Conservation (phyloP, 805 yeast genomes). For the Diddensiella transvaalensis region DNA sequence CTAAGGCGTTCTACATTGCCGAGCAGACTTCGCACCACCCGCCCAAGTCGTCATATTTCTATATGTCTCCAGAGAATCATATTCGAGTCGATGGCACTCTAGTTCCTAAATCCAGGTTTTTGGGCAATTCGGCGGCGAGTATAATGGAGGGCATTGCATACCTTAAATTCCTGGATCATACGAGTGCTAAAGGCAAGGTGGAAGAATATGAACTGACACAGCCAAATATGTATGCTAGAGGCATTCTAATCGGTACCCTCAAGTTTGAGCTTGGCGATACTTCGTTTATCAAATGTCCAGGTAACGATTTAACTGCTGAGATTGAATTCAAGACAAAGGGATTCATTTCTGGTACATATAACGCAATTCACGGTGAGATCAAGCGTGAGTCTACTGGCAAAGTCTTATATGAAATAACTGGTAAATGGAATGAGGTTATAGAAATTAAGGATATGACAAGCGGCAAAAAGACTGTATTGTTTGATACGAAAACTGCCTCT, state of each 20-base stretch:
- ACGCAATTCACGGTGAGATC: slow-evolving; percentile 76
- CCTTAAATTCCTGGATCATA: slow-evolving; percentile 60
- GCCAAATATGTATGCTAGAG: slow-evolving; percentile 94
- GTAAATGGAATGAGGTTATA: slow-evolving; percentile 92
- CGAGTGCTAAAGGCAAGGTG: slow-evolving; percentile 41
- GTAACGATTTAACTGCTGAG: slow-evolving; percentile 60
- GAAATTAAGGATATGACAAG: slow-evolving; percentile 54
- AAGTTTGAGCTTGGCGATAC: slow-evolving; percentile 92
- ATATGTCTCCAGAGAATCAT: slow-evolving; percentile 71
- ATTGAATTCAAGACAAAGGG: slow-evolving; percentile 96
- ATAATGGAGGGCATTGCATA: slow-evolving; percentile 90
- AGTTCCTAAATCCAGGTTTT: slow-evolving; percentile 79
- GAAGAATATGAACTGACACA: slow-evolving; percentile 85
- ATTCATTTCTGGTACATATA: slow-evolving; percentile 86
- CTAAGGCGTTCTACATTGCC: slow-evolving; percentile 75
- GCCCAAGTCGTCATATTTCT: slow-evolving; percentile 94
- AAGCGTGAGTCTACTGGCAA: slow-evolving; percentile 50
- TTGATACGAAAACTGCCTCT: slow-evolving; percentile 55
- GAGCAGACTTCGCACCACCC: slow-evolving; percentile 99
- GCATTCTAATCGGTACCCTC: slow-evolving; percentile 85
- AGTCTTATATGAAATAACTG: slow-evolving; percentile 61
- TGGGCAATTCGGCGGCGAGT: slow-evolving; percentile 96
- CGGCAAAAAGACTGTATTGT: slow-evolving; percentile 47
- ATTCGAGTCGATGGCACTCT: slow-evolving; percentile 88
- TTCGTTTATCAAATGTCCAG: slow-evolving; percentile 65